Base-by-base conservation (phyloP, 306 rosid species). In the Abrus pulchellus region DNA sequence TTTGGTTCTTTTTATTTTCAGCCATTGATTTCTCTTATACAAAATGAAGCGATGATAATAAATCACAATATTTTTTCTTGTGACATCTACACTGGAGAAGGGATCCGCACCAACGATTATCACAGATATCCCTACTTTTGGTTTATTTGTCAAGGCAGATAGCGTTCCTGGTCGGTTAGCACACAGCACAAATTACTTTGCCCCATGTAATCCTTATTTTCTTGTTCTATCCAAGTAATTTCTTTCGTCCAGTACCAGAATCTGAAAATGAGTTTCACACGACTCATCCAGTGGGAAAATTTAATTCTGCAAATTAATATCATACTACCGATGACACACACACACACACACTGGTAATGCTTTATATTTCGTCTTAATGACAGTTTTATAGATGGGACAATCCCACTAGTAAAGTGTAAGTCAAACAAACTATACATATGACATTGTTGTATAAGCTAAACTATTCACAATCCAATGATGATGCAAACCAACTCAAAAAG, bases 391-490 rank as follows among this genome's bases (percentile, higher is more conserved):
- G 50, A 7, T 9, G 60, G 83, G 43, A 59, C 36, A 84, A 68
- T 44, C 59, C 43, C 78, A 43, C 79, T 54, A 64, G 8, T n/a
- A 36, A 8, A 49, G 74, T 62, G 47, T 60, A 57, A 73, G 66
- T 73, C 45, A 54, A 20, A 69, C 75, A 34, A 53, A 72, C 90
- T 88, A 85, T 86, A 89, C 89, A 87, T 29, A 79, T 62, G 66
- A 73, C 67, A 20, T 20, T 20, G 40, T 33, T 69, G 80, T 68
- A 75, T 27, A 50, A 54, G 54, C 70, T 40, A 64, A 68, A 65
- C 79, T 77, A 70, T 65, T 45, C 83, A 80, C 78, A 83, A 55
- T 20, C 45, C 61, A 66, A 85, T 70, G 55, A 68, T 57, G 33
- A 68, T 11, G 75, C 76, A 85, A 80, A 83, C 87, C 79, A 70